A percentile compares a stretch with the other conserved stretches of the same genome.
These are phyloP conservation scores for Apium graveolens DNA, from an alignment of 129 eudicot genomes.

Conservation along the genomic window DNA sequence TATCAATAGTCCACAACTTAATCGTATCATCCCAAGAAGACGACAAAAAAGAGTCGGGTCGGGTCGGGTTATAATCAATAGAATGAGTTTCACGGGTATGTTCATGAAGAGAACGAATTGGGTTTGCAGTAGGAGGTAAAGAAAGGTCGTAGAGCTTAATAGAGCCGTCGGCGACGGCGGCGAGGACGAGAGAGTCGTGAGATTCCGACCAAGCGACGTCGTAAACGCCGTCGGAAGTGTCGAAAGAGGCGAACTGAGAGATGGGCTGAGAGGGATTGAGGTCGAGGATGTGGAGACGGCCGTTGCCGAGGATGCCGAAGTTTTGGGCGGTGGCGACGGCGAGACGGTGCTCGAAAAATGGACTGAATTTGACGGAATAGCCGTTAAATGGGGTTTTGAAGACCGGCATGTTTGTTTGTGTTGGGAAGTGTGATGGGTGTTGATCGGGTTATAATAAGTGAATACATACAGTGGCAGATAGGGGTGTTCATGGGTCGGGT, in stretches of 20 bases:
- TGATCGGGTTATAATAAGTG: not conserved
- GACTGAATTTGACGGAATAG: slow-evolving; percentile 94
- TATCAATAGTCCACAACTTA: slow-evolving; percentile 83
- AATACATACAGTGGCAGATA: too few relatives aligned
- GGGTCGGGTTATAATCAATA: slow-evolving; percentile 70
- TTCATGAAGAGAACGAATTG: slow-evolving; percentile 69
- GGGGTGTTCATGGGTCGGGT: too few relatives aligned
- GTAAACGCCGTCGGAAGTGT: slow-evolving; percentile 95
- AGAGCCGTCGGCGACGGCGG: slow-evolving; percentile 95
- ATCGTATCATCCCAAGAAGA: slow-evolving; percentile 89
- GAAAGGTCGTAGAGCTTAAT: slow-evolving; percentile 83
- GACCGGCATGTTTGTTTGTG: slow-evolving; percentile 29
- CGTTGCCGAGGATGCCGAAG: slow-evolving; percentile 62
- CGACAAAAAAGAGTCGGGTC: slow-evolving; percentile 73
- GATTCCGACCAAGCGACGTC: slow-evolving; percentile 95
- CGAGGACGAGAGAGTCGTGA: slow-evolving; percentile 72
- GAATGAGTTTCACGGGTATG: slow-evolving; percentile 87
- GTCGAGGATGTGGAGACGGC: slow-evolving; percentile 68
- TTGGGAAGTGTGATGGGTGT: slow-evolving; percentile 7
- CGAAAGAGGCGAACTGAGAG: slow-evolving; percentile 68
- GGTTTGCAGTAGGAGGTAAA: slow-evolving; percentile 71
- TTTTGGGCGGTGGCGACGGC: slow-evolving; percentile 56
- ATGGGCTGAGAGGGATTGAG: slow-evolving; percentile 59
- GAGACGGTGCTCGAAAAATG: slow-evolving; percentile 41
- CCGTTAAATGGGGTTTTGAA: slow-evolving; percentile 94